A percentile compares a stretch with the other conserved stretches of the same genome.
Evolutionary conservation across 345 rosid genomes (phyloP).

Genomic region (Eutrema japonicum): DNA sequence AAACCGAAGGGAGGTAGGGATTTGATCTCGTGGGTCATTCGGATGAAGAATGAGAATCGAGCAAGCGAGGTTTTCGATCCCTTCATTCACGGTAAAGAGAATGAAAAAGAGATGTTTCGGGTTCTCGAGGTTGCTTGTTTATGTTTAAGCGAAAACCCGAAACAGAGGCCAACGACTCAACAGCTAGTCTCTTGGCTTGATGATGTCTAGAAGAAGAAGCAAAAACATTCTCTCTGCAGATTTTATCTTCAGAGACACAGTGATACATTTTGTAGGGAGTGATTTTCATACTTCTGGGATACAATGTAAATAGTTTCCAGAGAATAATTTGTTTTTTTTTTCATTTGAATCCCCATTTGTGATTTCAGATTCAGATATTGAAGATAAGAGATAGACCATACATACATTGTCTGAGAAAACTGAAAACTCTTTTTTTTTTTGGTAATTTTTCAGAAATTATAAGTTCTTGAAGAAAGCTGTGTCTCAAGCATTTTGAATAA

Average conservation of each 20-base stretch:
- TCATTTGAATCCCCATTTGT: neutral
- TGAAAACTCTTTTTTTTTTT: neutral
- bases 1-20: constrained; percentile 69
- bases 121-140: constrained; percentile 75
- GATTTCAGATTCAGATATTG: constrained; percentile 27
- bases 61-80: constrained; percentile 76
- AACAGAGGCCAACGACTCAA: constrained; percentile 66
- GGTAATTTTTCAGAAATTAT: constrained; percentile 6
- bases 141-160: constrained; percentile 67
- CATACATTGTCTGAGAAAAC: constrained; percentile 1
- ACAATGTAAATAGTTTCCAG: constrained; percentile 42
- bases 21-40: constrained; percentile 68
- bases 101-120: constrained; percentile 58
- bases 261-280: constrained; percentile 25
- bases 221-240: constrained; percentile 1
- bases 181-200: constrained; percentile 76
- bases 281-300: constrained; percentile 37
- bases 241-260: neutral
- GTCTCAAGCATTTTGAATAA: constrained; percentile 10
- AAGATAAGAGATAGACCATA: constrained; percentile 6
- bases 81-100: constrained; percentile 57
- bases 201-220: constrained; percentile 30
- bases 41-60: constrained; percentile 66
- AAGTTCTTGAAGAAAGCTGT: neutral
- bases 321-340: constrained; percentile 34